Evolutionary conservation across 2,329 filamentous ascomycete species (phyloP).

Genomic region (Aotearoamyces nothofagi): DNA sequence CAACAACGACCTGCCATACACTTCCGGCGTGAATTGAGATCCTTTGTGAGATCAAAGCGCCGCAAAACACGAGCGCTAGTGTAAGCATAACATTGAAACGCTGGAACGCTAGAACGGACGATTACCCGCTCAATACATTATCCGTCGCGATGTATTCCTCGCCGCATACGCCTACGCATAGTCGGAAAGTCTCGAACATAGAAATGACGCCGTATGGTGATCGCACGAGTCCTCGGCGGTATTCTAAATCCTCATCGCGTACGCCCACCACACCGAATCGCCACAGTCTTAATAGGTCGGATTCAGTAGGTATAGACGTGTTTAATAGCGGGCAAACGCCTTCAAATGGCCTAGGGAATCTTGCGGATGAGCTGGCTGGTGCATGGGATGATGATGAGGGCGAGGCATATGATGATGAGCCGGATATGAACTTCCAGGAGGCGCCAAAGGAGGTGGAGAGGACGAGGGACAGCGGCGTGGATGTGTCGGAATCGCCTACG

Average conservation of each 20-base stretch:
- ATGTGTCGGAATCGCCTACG: constrained; percentile 14
- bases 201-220: constrained; percentile 24
- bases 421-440: constrained; percentile 23
- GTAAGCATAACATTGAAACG: too few species aligned
- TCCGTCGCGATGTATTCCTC: constrained; percentile 28
- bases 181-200: constrained; percentile 38
- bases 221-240: constrained; percentile 9
- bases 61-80: too few species aligned
- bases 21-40: too few species aligned
- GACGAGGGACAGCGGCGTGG: constrained; percentile 20
- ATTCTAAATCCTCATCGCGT: constrained; percentile 17
- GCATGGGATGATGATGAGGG: constrained; percentile 52
- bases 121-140: too few species aligned
- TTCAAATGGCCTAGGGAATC: constrained; percentile 52
- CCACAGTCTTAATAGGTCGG: constrained; percentile 10
- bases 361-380: constrained; percentile 70
- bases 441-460: constrained; percentile 17
- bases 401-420: constrained; percentile 37
- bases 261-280: constrained; percentile 14
- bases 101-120: too few species aligned
- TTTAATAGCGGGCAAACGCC: constrained; percentile 22
- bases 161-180: constrained; percentile 42
- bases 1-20: too few species aligned
- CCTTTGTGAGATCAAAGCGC: too few species aligned
- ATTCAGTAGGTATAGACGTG: constrained; percentile 14